Conservation (phyloP, 2,329 filamentous ascomycete species). For the Ophiocordyceps robertsii region DNA sequence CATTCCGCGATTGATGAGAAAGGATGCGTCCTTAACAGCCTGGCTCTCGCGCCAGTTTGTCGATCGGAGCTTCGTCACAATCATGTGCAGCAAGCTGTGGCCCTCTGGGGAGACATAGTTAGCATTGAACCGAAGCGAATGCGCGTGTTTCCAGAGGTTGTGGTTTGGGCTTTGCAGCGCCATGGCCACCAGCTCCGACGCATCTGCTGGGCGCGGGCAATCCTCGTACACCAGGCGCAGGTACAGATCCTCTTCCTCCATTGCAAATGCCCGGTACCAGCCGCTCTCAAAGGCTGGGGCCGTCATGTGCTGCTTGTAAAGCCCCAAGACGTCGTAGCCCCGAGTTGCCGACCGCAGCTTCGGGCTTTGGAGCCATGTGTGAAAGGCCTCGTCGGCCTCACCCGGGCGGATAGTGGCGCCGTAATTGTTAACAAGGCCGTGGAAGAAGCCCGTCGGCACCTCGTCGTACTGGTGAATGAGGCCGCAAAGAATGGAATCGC, state of each 20-base stretch:
- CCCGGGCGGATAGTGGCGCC: constrained; percentile 1
- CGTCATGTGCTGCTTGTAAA: neutral
- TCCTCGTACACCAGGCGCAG: no score
- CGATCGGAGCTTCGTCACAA: constrained; percentile 1
- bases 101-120: neutral
- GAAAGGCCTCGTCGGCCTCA: constrained; percentile 1
- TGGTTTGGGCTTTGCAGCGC: neutral
- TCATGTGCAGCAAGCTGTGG: constrained; percentile 2
- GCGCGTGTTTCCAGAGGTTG: neutral
- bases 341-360: neutral
- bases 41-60: neutral
- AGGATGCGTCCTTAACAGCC: neutral
- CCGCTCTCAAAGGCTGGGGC: no score
- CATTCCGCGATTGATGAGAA: neutral
- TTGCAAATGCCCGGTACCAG: no score
- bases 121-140: constrained; percentile 1
- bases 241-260: no score
- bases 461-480: neutral
- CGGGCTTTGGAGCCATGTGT: neutral
- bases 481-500: neutral
- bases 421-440: neutral
- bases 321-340: neutral
- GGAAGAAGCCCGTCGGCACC: neutral
- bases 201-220: neutral
- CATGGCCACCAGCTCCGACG: neutral